Evolutionary conservation across 2,329 filamentous ascomycete genomes (phyloP).

Genomic region (Pseudogymnoascus sp.): DNA sequence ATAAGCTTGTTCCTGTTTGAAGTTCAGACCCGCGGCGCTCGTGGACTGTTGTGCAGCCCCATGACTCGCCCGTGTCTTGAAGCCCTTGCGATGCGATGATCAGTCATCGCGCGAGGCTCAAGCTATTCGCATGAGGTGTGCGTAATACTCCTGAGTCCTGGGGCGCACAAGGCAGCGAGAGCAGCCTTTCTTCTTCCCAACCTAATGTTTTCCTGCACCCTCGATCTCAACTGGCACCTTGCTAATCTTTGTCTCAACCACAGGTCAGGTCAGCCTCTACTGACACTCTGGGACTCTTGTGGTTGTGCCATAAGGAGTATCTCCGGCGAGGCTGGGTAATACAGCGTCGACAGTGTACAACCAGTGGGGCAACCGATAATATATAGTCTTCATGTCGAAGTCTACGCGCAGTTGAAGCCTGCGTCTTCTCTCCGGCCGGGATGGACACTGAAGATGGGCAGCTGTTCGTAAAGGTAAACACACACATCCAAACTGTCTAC

Average conservation of each 20-base stretch:
- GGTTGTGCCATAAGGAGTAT: conserved; percentile 6
- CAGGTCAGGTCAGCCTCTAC: conserved; percentile 10
- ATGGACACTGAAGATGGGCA: conserved; percentile 77
- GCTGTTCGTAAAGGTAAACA: conserved; percentile 74
- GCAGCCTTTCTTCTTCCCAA: background rate
- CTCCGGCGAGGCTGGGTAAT: conserved; percentile 2
- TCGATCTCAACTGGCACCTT: background rate
- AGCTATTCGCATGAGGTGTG: background rate
- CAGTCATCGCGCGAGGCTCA: background rate
- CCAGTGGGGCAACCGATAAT: conserved; percentile 9
- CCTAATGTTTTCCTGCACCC: background rate
- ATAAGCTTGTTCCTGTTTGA: background rate
- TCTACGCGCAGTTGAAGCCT: conserved; percentile 8
- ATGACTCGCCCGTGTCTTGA: background rate
- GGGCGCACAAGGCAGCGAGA: background rate
- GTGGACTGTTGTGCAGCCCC: conserved; percentile 1
- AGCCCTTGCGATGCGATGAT: background rate
- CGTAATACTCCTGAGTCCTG: background rate
- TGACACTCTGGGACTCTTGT: conserved; percentile 6
- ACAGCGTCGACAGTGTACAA: conserved; percentile 12
- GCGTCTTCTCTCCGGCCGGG: conserved; percentile 14
- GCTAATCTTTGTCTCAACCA: conserved; percentile 1
- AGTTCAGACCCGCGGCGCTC: conserved; percentile 2
- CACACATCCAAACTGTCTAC: background rate
- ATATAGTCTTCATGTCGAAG: conserved; percentile 14